phyloP scores from a whole-genome alignment of 2,329 filamentous ascomycete species.

The Xylariaceae sp. region DNA sequence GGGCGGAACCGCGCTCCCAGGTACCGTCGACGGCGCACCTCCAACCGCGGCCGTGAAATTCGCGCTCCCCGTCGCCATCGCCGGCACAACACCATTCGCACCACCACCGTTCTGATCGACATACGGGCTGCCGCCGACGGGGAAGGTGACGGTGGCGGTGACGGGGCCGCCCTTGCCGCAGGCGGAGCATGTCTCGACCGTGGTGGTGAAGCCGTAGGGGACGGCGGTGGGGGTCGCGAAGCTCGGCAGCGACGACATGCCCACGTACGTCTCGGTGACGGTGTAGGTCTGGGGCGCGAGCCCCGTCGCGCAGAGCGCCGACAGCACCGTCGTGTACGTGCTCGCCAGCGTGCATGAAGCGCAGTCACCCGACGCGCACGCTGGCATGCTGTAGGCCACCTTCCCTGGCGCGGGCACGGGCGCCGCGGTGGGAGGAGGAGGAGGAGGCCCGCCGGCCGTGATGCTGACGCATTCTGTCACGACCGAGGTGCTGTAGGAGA shows the following conservation, averaged over 20 bases:
- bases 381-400: constrained; percentile 14
- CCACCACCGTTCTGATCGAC: neutral
- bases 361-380: constrained; percentile 22
- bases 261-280: constrained; percentile 28
- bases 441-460: neutral
- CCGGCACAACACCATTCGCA: no score
- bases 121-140: constrained; percentile 10
- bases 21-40: no score
- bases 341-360: constrained; percentile 24
- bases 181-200: constrained; percentile 20
- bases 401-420: neutral
- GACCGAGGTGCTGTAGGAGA: constrained; percentile 13
- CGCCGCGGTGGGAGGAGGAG: neutral
- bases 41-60: no score
- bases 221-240: constrained; percentile 20
- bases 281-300: constrained; percentile 20
- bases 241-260: constrained; percentile 23
- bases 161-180: constrained; percentile 6
- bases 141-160: constrained; percentile 22
- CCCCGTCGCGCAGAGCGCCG: constrained; percentile 14
- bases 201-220: constrained; percentile 27
- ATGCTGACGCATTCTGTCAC: constrained; percentile 20
- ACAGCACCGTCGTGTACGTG: constrained; percentile 20
- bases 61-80: no score
- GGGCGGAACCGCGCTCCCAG: no score